These are phyloP conservation scores for Penicillium sclerotiorum DNA, from an alignment of 2,329 filamentous ascomycete genomes.

Conservation along the genomic window DNA sequence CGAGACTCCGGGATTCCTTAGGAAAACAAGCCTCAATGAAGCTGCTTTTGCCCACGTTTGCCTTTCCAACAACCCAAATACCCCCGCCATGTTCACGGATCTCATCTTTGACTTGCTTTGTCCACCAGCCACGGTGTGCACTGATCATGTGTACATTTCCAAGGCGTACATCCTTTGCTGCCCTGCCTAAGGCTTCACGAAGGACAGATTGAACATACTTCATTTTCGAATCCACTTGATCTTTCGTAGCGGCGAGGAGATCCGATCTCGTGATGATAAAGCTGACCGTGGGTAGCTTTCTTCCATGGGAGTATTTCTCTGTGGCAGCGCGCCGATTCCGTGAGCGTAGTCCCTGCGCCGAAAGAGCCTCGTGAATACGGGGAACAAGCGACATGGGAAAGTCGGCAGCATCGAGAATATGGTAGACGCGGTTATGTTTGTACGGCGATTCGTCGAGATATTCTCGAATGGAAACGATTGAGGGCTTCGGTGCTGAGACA, in stretches of 20 bases:
- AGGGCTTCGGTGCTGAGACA: slow-evolving; percentile 75
- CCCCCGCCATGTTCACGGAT: slow-evolving; percentile 83
- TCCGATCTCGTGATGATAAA: slow-evolving; percentile 92
- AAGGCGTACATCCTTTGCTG: slow-evolving; percentile 71
- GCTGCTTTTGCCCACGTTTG: slow-evolving; percentile 95
- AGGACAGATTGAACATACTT: slow-evolving; percentile 79
- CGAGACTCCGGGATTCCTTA: slow-evolving; percentile 60
- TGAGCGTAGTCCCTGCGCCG: slow-evolving; percentile 73
- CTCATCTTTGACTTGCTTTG: slow-evolving; percentile 78
- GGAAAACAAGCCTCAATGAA: slow-evolving; percentile 88
- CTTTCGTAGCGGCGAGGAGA: slow-evolving; percentile 78
- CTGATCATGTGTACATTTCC: slow-evolving; percentile 89
- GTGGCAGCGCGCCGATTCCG: slow-evolving; percentile 76
- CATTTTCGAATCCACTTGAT: slow-evolving; percentile 83
- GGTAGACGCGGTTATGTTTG: slow-evolving; percentile 91
- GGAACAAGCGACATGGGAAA: slow-evolving; percentile 93
- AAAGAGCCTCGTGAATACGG: slow-evolving; percentile 69
- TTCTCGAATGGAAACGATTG: slow-evolving; percentile 75
- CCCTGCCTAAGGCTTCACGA: slow-evolving; percentile 71
- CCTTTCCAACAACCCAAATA: slow-evolving; percentile 96
- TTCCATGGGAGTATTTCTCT: slow-evolving; percentile 66
- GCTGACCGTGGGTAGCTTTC: slow-evolving; percentile 76
- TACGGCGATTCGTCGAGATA: slow-evolving; percentile 88
- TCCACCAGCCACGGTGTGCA: slow-evolving; percentile 88
- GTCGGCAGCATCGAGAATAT: slow-evolving; percentile 91